These are phyloP conservation scores for Entamoeba invadens DNA, from an alignment of 208 protist species.

Conservation along the genomic window DNA sequence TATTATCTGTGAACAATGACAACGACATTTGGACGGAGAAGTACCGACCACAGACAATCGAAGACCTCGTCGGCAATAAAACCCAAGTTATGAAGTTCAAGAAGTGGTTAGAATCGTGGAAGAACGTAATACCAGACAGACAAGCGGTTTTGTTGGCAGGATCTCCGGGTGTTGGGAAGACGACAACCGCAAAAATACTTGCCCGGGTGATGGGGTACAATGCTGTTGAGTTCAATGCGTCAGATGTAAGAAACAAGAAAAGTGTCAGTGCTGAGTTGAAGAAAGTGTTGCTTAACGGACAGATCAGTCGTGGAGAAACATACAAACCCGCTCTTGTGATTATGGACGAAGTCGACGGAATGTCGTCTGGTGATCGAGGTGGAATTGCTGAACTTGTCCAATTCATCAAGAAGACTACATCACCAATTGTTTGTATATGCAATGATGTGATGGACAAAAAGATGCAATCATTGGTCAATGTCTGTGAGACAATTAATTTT, in stretches of 20 bases:
- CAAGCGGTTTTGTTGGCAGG: conserved; percentile 56
- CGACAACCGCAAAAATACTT: conserved; percentile 72
- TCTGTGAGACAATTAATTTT: neutral
- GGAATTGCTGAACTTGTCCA: conserved; percentile 73
- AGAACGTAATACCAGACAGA: neutral
- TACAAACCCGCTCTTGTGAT: conserved; percentile 49
- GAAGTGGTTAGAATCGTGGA: neutral
- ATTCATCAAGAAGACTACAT: conserved; percentile 56
- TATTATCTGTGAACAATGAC: neutral
- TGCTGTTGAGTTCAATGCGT: conserved; percentile 91
- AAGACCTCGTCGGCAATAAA: neutral
- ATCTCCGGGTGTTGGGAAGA: conserved; percentile 94
- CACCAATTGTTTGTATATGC: conserved; percentile 89
- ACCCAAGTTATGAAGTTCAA: neutral
- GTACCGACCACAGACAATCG: neutral
- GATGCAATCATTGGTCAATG: conserved; percentile 67
- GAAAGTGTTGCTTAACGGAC: conserved; percentile 48
- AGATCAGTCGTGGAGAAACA: conserved; percentile 36
- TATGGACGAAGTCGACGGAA: conserved; percentile 98
- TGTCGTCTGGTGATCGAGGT: conserved; percentile 74
- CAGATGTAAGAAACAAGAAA: conserved; percentile 79
- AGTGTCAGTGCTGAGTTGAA: conserved; percentile 57
- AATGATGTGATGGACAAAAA: conserved; percentile 83
- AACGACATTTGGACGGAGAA: neutral
- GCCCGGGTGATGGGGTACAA: conserved; percentile 57